Conservation (phyloP, 768 basidiomycete species). For the Clitopilus hobsonii region DNA sequence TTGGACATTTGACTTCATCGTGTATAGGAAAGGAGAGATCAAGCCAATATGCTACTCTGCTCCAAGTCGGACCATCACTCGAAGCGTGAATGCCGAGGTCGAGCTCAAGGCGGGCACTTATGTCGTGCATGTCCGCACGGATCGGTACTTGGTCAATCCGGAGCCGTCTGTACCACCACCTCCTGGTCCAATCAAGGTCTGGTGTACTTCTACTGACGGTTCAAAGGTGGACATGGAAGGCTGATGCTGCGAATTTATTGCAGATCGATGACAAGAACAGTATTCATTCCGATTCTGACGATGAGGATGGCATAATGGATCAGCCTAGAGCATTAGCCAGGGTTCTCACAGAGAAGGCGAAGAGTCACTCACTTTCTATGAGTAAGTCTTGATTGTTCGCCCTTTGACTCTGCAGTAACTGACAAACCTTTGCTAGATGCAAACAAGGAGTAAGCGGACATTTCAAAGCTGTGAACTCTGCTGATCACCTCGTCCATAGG, state of each 20-base stretch:
- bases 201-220: too few species aligned
- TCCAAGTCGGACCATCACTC: slow-evolving; percentile 8
- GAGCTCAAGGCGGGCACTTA: slow-evolving; percentile 21
- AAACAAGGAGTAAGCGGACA: slow-evolving; percentile 14
- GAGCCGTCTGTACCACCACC: background rate
- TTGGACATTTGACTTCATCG: slow-evolving; percentile 31
- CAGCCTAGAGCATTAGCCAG: background rate
- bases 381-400: slow-evolving; percentile 17
- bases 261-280: too few species aligned
- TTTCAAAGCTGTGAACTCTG: background rate
- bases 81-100: slow-evolving; percentile 23
- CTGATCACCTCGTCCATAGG: slow-evolving; percentile 3
- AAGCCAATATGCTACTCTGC: slow-evolving; percentile 17
- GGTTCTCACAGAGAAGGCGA: slow-evolving; percentile 9
- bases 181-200: background rate
- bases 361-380: slow-evolving; percentile 25
- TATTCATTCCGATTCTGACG: too few species aligned
- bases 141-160: slow-evolving; percentile 2
- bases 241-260: too few species aligned
- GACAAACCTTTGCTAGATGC: slow-evolving; percentile 14
- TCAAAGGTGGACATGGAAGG: too few species aligned
- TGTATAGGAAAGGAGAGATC: slow-evolving; percentile 28
- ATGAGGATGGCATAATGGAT: background rate
- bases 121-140: slow-evolving; percentile 21
- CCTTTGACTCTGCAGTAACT: background rate